phyloP scores from a whole-genome alignment of 805 yeast genomes.

The Metschnikowia lachancei region DNA sequence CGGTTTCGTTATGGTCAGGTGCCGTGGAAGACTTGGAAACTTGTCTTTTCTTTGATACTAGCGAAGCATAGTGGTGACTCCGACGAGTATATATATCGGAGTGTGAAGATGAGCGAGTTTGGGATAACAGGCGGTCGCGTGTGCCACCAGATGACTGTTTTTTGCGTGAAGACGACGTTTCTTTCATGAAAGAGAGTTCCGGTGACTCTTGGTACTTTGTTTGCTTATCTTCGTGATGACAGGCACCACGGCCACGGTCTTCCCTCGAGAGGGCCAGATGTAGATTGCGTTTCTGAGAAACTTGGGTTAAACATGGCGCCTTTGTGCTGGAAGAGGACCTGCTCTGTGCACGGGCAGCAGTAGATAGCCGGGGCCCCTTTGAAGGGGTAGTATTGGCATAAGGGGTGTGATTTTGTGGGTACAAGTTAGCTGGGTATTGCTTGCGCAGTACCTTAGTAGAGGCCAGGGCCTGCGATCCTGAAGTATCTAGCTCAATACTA shows the following conservation, averaged over 20 bases:
- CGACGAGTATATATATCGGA: conserved; percentile 15
- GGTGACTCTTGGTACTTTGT: conserved; percentile 13
- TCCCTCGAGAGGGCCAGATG: conserved; percentile 8
- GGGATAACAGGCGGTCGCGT: conserved; percentile 3
- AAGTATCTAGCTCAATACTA: conserved; percentile 25
- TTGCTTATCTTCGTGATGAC: conserved; percentile 8
- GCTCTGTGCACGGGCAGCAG: conserved; percentile 25
- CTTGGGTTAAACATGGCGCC: background rate
- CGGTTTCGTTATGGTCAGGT: background rate
- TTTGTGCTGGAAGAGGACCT: conserved; percentile 10
- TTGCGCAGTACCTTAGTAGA: conserved; percentile 11
- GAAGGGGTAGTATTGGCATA: conserved; percentile 20
- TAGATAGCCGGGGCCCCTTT: conserved; percentile 19
- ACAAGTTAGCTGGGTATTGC: conserved; percentile 11
- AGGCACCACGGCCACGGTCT: background rate
- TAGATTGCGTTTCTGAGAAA: conserved; percentile 15
- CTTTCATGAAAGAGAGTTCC: conserved; percentile 40
- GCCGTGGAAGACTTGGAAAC: conserved; percentile 3
- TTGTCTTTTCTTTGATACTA: conserved; percentile 13
- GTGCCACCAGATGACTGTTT: conserved; percentile 21
- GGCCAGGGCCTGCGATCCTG: background rate
- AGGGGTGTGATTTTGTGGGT: conserved; percentile 8
- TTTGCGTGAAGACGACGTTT: conserved; percentile 37
- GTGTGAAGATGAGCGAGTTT: conserved; percentile 14
- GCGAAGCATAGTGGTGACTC: conserved; percentile 11